Evolutionary conservation across 306 rosid genomes (phyloP).

Genomic region (Lupinus albus): DNA sequence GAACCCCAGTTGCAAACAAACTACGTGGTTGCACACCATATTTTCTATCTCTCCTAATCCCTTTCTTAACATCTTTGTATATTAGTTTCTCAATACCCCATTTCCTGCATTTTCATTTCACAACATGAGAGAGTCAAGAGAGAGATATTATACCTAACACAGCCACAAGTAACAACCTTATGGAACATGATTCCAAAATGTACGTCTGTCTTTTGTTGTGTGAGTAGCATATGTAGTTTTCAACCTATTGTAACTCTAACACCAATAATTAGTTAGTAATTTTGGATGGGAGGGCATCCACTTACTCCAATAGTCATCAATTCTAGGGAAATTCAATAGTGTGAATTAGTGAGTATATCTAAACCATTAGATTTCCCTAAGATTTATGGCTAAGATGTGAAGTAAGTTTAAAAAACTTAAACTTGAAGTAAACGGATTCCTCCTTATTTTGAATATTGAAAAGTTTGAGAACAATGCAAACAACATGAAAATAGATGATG

Average conservation of each 20-base stretch:
- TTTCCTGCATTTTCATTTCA: slow-evolving; percentile 57
- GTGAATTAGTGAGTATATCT: no score
- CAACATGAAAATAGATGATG: slow-evolving; percentile 20
- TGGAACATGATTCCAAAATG: neutral
- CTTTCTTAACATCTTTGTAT: slow-evolving; percentile 72
- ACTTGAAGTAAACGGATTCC: slow-evolving; percentile 28
- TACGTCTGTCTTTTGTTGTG: neutral
- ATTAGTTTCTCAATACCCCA: slow-evolving; percentile 97
- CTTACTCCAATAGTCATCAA: no score
- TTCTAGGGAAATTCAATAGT: no score
- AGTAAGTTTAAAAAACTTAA: no score
- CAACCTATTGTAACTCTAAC: slow-evolving; percentile 36
- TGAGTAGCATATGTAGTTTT: slow-evolving; percentile 24
- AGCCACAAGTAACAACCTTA: neutral
- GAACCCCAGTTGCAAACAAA: slow-evolving; percentile 82
- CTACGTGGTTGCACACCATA: slow-evolving; percentile 82
- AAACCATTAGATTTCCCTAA: no score
- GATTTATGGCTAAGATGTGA: no score
- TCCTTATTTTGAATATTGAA: slow-evolving; percentile 3
- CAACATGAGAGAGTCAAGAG: slow-evolving; percentile 14
- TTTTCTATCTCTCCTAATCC: slow-evolving; percentile 85
- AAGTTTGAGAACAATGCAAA: slow-evolving; percentile 34
- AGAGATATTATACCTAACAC: slow-evolving; percentile 11
- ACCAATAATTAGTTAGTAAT: slow-evolving; percentile 38
- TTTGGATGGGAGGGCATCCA: no score